These are phyloP conservation scores for Cokeromyces recurvatus DNA, from an alignment of 371 early-diverging fungal species.

Conservation along the genomic window DNA sequence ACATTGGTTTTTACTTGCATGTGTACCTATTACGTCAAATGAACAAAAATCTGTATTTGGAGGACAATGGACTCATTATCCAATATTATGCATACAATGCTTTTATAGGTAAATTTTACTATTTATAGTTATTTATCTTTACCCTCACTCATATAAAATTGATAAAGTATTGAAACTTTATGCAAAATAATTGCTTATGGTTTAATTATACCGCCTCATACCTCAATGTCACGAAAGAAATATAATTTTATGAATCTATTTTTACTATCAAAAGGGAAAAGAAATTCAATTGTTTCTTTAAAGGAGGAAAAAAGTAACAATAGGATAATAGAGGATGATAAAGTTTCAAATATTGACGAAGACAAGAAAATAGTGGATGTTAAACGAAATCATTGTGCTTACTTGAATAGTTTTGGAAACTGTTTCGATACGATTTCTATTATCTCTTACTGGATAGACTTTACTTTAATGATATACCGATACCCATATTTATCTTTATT, in stretches of 20 bases:
- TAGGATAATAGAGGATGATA: neutral
- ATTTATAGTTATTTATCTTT: neutral
- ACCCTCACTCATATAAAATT: neutral
- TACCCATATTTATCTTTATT: constrained; percentile 48
- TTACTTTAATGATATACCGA: constrained; percentile 39
- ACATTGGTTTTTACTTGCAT: constrained; percentile 55
- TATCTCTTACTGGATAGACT: constrained; percentile 50
- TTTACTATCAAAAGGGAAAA: too few species aligned
- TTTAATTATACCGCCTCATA: constrained; percentile 31
- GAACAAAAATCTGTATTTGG: constrained; percentile 44
- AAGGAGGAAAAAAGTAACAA: too few species aligned
- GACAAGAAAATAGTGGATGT: neutral
- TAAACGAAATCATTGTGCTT: constrained; percentile 29
- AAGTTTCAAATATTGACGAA: neutral
- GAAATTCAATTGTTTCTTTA: too few species aligned
- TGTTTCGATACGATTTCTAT: constrained; percentile 42
- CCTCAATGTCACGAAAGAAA: too few species aligned
- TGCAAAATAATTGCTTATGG: constrained; percentile 48
- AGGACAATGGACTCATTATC: constrained; percentile 49
- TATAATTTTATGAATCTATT: too few species aligned
- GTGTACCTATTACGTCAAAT: constrained; percentile 39
- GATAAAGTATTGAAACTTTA: constrained; percentile 19
- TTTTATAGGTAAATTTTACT: constrained; percentile 49
- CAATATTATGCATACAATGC: constrained; percentile 41
- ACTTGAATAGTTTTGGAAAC: constrained; percentile 43